A percentile compares a stretch with the other conserved stretches of the same genome.
These are phyloP conservation scores for Suhomyces vadensis DNA, from an alignment of 805 yeast genomes.

Conservation along the genomic window DNA sequence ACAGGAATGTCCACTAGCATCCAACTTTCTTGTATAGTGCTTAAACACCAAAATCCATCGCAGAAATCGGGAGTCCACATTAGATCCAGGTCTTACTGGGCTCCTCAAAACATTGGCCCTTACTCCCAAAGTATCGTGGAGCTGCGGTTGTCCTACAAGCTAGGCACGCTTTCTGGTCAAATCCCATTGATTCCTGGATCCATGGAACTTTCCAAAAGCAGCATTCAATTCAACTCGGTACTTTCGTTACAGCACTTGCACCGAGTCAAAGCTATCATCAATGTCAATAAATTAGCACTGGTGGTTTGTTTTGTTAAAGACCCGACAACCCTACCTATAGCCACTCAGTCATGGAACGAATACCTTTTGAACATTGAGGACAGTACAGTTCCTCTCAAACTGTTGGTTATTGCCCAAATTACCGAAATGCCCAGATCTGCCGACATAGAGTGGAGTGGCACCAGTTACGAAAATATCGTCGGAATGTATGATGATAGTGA, in stretches of 20 bases:
- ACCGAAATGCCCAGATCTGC: constrained; percentile 63
- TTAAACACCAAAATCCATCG: constrained; percentile 23
- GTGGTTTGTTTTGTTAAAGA: constrained; percentile 58
- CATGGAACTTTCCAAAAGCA: constrained; percentile 49
- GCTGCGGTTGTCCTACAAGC: constrained; percentile 33
- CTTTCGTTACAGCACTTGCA: constrained; percentile 75
- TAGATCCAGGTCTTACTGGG: constrained; percentile 95
- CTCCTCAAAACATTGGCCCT: constrained; percentile 97
- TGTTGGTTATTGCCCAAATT: constrained; percentile 56
- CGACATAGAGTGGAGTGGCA: constrained; percentile 74
- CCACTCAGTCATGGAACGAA: constrained; percentile 45
- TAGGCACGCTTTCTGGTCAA: constrained; percentile 81
- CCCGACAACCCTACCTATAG: constrained; percentile 25
- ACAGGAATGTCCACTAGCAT: constrained; percentile 48
- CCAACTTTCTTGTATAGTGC: constrained; percentile 62
- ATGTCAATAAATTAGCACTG: constrained; percentile 44
- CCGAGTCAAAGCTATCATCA: constrained; percentile 58
- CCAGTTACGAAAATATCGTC: constrained; percentile 42
- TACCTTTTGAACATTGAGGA: constrained; percentile 29
- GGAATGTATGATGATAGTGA: constrained; percentile 44
- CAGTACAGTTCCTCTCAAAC: constrained; percentile 17
- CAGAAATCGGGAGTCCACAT: constrained; percentile 77
- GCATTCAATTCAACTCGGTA: constrained; percentile 35
- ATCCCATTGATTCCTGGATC: constrained; percentile 77
- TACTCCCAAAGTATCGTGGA: constrained; percentile 82